phyloP scores from a whole-genome alignment of 768 basidiomycete species.

The Udeniomyces megalosporus region DNA sequence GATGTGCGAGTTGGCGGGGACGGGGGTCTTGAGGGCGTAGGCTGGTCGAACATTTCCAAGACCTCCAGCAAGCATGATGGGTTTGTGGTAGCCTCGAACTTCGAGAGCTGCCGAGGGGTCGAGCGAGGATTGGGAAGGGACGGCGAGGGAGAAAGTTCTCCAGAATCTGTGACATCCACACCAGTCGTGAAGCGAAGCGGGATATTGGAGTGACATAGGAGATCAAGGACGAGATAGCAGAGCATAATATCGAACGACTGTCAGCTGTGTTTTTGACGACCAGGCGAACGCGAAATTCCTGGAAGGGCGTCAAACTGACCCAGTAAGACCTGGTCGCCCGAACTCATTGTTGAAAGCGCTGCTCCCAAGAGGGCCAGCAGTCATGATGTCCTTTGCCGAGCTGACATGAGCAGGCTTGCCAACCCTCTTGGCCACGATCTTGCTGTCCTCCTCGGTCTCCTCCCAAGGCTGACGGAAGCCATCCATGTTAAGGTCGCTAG shows the following conservation, averaged over 20 bases:
- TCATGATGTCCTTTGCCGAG: conserved; percentile 88
- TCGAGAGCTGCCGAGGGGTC: conserved; percentile 34
- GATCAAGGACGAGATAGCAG: neutral
- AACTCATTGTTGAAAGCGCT: conserved; percentile 98
- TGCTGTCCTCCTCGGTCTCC: conserved; percentile 27
- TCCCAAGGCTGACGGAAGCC: conserved; percentile 92
- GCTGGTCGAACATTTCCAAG: conserved; percentile 78
- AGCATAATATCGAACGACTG: no score
- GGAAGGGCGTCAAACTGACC: conserved; percentile 36
- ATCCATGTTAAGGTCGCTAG: conserved; percentile 83
- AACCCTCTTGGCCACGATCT: conserved; percentile 39
- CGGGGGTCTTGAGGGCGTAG: conserved; percentile 61
- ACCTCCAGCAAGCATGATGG: conserved; percentile 98
- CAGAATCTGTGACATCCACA: conserved; percentile 38
- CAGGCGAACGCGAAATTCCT: no score
- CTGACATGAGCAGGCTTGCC: conserved; percentile 83
- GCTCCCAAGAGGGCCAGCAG: conserved; percentile 84
- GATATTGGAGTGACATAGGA: neutral
- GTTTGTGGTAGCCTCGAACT: conserved; percentile 93
- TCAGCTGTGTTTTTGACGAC: no score
- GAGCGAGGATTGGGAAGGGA: conserved; percentile 35
- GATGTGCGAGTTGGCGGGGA: conserved; percentile 67
- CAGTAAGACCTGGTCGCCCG: conserved; percentile 75
- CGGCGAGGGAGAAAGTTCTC: conserved; percentile 74
- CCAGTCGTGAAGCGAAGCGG: neutral